Evolutionary conservation across 1,284 basidiomycete species (phyloP), one percentile per base, ranked within the genome.

Genomic region (Marasmius tenuissimus): DNA sequence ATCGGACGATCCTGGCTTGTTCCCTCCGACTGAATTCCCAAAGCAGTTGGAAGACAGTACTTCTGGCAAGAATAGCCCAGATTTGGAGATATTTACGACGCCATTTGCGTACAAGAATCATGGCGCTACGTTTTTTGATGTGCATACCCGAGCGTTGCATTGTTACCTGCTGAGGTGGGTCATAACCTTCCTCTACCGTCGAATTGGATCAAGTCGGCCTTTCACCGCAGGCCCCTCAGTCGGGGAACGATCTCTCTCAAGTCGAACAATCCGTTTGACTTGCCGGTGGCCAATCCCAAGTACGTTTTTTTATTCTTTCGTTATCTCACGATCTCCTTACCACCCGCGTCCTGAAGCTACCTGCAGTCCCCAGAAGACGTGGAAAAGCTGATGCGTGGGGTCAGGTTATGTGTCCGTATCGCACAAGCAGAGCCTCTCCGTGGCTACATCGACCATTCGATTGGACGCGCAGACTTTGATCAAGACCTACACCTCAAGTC

Each of bases 311-410:
- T 34, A 33, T 18, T 9, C n/a, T 33, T 11, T 42, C 14, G 9
- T n/a, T 12, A n/a, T 10, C 18, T 35, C 14, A 2, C 45, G 38
- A 49, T 35, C 59, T 37, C 4, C 34, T 35, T 20, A 58, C 61
- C 34, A 49, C 54, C 14, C 6, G 11, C 51, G 47, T 53, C 12
- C 51, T 37, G 8, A 58, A 89, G 87, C 62, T 89, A 90, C 67
- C 74, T 89, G 49, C 72, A 82, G n/a, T 78, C 80, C 7, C 70
- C 76, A 20, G 82, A 86, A 65, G 88, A 91, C 67, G 62, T 88
- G 18, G 76, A 81, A 53, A 80, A 78, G 38, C 74, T 89, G 54
- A 70, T 83, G 22, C 84, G 87, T 34, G 85, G 83, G 2, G 71
- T 85, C 37, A 81, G 79, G 55, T 72, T 85, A 20, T 73, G 81